Evolutionary conservation across 192 early-diverging fungal genomes (phyloP).

Genomic region (Coemansia guatemalensis): DNA sequence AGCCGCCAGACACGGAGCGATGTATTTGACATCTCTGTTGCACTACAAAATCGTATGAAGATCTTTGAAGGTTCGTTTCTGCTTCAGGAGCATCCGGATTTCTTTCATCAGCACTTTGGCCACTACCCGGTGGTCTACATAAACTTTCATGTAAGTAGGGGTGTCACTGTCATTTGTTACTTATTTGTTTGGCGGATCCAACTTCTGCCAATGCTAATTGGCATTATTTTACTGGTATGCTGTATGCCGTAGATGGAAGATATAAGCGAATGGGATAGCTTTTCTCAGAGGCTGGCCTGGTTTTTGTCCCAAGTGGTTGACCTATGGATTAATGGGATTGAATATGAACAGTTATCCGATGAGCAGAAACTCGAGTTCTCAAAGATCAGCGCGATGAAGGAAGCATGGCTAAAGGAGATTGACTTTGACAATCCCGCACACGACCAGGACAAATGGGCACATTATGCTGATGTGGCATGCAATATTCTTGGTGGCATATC

Average conservation of each 20-base stretch:
- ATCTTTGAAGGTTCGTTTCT: not conserved
- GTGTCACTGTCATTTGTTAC: not conserved
- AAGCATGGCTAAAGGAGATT: not conserved
- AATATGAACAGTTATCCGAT: not conserved
- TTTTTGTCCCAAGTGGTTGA: not conserved
- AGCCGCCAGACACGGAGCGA: not conserved
- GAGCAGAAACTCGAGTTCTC: not conserved
- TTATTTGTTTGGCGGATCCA: not conserved
- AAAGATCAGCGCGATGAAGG: not conserved
- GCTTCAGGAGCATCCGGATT: not conserved
- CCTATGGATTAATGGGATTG: not conserved
- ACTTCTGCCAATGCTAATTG: not conserved
- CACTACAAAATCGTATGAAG: not conserved
- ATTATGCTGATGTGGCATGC: not conserved
- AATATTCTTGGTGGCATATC: not conserved
- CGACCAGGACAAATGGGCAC: not conserved
- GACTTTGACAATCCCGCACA: not conserved
- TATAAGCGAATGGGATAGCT: not conserved
- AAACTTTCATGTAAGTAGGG: not conserved
- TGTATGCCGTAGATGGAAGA: not conserved
- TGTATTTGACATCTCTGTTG: not conserved
- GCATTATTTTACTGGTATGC: not conserved
- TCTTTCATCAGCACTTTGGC: not conserved
- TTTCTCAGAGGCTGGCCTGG: not conserved
- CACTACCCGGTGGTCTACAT: slow-evolving; percentile 3